Evolutionary conservation across 805 yeast species (phyloP).

Genomic region (Zygoascus ofunaensis): DNA sequence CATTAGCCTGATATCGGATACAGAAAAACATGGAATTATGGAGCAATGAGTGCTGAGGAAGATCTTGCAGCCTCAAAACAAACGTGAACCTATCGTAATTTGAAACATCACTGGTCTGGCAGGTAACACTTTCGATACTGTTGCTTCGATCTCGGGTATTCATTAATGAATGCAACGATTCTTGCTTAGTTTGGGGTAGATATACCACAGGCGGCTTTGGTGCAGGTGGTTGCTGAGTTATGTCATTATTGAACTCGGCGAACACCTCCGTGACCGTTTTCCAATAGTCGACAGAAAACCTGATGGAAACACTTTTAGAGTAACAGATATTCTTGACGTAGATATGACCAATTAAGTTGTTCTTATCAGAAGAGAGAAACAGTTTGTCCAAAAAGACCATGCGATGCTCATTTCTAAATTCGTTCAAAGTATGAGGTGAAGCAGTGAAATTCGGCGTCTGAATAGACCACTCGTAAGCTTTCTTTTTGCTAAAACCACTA

Average conservation of each 20-base stretch:
- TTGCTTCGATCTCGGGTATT: background rate
- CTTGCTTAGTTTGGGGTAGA: background rate
- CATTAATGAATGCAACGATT: background rate
- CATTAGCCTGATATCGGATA: conserved; percentile 42
- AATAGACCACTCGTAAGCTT: conserved; percentile 22
- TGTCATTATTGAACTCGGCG: conserved; percentile 50
- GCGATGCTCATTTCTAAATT: conserved; percentile 15
- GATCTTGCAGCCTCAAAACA: conserved; percentile 36
- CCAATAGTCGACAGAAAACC: conserved; percentile 79
- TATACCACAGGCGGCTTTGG: conserved; percentile 5
- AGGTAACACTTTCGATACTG: background rate
- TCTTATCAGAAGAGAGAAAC: conserved; percentile 49
- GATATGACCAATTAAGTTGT: conserved; percentile 57
- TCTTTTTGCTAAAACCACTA: conserved; percentile 12
- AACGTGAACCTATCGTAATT: conserved; percentile 60
- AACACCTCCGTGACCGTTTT: conserved; percentile 59
- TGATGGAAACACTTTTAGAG: conserved; percentile 55
- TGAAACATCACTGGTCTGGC: conserved; percentile 7
- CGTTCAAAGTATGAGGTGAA: conserved; percentile 10
- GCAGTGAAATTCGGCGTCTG: conserved; percentile 26
- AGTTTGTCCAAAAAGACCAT: conserved; percentile 58
- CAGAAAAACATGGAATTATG: conserved; percentile 41
- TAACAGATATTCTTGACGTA: conserved; percentile 70
- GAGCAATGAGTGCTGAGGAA: conserved; percentile 25
- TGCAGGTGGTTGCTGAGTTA: conserved; percentile 22